Evolutionary conservation across 108 stramenopile genomes (phyloP).

Genomic region (Bacterosira constricta): DNA sequence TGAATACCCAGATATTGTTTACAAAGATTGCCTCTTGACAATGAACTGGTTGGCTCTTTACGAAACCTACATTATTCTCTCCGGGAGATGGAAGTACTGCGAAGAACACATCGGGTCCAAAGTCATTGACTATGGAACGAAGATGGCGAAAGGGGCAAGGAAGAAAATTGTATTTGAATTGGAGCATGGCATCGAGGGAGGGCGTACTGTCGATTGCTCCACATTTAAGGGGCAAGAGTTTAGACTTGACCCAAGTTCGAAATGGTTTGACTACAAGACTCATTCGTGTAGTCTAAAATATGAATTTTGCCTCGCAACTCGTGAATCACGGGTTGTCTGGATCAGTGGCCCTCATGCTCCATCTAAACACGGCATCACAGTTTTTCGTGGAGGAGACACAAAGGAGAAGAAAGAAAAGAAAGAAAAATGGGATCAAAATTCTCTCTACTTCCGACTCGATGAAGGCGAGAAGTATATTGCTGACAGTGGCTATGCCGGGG

Average conservation of each 20-base stretch:
- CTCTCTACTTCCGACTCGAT: conserved; percentile 3
- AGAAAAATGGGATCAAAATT: neutral
- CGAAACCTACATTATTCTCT: conserved; percentile 1
- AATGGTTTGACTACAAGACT: conserved; percentile 6
- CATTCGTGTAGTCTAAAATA: conserved; percentile 3
- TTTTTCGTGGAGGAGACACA: conserved; percentile 8
- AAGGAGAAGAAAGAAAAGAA: neutral
- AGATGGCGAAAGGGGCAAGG: neutral
- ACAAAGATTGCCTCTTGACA: conserved; percentile 10
- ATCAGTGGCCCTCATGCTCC: conserved; percentile 6
- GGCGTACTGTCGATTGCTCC: neutral
- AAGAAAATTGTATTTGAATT: conserved; percentile 15
- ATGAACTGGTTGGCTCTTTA: conserved; percentile 5
- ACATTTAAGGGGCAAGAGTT: neutral
- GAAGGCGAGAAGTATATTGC: neutral
- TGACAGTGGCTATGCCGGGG: conserved; percentile 1
- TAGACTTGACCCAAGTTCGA: conserved; percentile 3
- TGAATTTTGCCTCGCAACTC: neutral
- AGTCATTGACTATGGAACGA: neutral
- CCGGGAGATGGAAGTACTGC: conserved; percentile 10
- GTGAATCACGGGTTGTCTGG: neutral
- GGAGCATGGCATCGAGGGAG: neutral
- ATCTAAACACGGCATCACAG: neutral
- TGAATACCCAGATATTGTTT: neutral
- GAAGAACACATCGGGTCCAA: neutral